Evolutionary conservation across 1,284 basidiomycete species (phyloP), one percentile per base, ranked within the genome.

Genomic region (Puccinia novopanici): DNA sequence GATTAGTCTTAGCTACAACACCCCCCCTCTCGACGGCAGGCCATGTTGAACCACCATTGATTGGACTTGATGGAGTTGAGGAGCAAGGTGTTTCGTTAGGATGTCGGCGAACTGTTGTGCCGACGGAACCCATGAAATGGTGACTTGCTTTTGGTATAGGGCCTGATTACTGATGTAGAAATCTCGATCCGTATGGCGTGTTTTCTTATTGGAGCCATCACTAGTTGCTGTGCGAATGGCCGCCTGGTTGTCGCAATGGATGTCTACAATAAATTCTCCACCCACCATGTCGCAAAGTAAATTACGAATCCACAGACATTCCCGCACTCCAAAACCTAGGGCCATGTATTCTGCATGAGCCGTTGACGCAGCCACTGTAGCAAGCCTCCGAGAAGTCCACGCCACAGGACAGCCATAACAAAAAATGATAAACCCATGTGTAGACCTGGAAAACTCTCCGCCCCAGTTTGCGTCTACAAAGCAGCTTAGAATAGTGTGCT

Each of bases 401-500:
- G 61, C 45, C 27, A 77, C 30, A n/a, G 75, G 59, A n/a, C 75
- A 67, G 1, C 61, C 61, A 22, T 3, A 52, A 37, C 30, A 55
- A n/a, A 52, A 54, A 3, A 68, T 55, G 9, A 77, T 40, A 17
- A 52, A 54, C 15, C 75, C 75, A 24, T 77, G 27, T 8, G 63
- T 37, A 4, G 75, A 77, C 22, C 63, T 3, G 9, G 61, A 52
- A 24, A 37, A 30, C n/a, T 77, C 75, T 15, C 61, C 75, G 15
- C 75, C 75, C 75, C 63, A 77, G 30, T 68, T 68, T 17, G 75
- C 75, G 24, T 77, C 63, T 12, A 67, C 57, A 68, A 27, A 77
- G 50, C 61, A 67, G 15, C 3, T 15, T 0, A 77, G 19, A 19
- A 27, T 24, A n/a, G n/a, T 0, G 1, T 2, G 3, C 0, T 34